Conservation (phyloP, 164 flowering plant species). For the Berberis thunbergii region DNA sequence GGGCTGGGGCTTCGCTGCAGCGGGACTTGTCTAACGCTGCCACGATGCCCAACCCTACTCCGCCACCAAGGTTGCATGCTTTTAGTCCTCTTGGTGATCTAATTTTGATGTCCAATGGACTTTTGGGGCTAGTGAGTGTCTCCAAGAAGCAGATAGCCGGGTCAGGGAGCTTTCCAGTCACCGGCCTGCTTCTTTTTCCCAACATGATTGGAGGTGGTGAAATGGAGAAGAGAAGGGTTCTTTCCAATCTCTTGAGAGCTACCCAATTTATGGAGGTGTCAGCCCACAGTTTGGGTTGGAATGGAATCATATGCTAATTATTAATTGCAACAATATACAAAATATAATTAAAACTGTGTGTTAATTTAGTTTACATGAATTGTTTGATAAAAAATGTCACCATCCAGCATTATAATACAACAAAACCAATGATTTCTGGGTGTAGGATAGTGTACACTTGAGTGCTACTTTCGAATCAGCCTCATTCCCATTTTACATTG, state of each 20-base stretch:
- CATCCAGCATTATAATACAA: no score
- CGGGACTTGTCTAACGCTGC: constrained; percentile 40
- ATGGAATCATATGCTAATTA: no score
- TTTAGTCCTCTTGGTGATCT: constrained; percentile 29
- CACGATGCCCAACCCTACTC: constrained; percentile 36
- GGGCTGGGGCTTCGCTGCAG: constrained; percentile 9
- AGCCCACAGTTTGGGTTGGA: no score
- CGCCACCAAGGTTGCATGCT: constrained; percentile 16
- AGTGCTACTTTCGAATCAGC: no score
- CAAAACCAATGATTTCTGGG: no score
- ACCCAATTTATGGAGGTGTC: constrained; percentile 2
- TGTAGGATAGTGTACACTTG: no score
- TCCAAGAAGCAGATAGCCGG: constrained; percentile 5
- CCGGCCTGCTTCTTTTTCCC: constrained; percentile 25
- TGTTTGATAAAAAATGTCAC: no score
- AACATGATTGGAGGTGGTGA: constrained; percentile 18
- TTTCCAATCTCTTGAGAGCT: neutral
- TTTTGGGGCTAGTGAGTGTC: constrained; percentile 24
- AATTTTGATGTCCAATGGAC: constrained; percentile 19
- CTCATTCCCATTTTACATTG: no score
- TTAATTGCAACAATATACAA: no score
- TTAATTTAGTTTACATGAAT: no score
- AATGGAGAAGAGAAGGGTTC: neutral
- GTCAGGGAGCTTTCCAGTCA: constrained; percentile 20
- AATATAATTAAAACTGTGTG: no score